A percentile compares a stretch with the other conserved stretches of the same genome.
Conservation (phyloP, 176 grass and related monocot species). For the Oryza glumipatula region DNA sequence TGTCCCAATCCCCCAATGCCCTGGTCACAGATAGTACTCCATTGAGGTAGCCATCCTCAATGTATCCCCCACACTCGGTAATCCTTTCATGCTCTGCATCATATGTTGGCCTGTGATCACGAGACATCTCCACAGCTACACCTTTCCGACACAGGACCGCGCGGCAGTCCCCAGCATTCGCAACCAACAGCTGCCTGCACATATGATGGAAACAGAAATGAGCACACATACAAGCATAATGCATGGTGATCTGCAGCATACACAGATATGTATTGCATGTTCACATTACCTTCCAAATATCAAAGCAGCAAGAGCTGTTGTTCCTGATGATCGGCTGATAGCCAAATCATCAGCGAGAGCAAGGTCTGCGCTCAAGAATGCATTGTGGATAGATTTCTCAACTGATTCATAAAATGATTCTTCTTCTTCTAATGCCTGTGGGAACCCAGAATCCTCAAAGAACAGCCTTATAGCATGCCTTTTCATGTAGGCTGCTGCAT, state of each 20-base stretch:
- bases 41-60: slow-evolving; percentile 83
- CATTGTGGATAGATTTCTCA: slow-evolving; percentile 50
- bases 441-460: slow-evolving; percentile 75
- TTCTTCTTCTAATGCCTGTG: slow-evolving; percentile 55
- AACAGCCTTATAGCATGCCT: slow-evolving; percentile 68
- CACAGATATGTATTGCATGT: neutral
- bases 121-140: slow-evolving; percentile 70
- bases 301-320: slow-evolving; percentile 78
- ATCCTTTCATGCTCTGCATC: slow-evolving; percentile 61
- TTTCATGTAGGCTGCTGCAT: slow-evolving; percentile 89
- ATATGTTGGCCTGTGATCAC: slow-evolving; percentile 69
- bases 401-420: slow-evolving; percentile 55
- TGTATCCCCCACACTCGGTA: slow-evolving; percentile 61
- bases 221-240: neutral
- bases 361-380: slow-evolving; percentile 74
- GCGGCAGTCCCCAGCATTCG: slow-evolving; percentile 86
- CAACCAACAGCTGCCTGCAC: slow-evolving; percentile 74
- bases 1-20: slow-evolving; percentile 89
- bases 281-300: slow-evolving; percentile 68
- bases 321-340: slow-evolving; percentile 77
- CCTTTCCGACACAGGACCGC: slow-evolving; percentile 87
- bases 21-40: slow-evolving; percentile 81
- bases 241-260: neutral
- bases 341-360: slow-evolving; percentile 60
- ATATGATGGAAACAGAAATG: neutral